Conservation (phyloP, 2,329 filamentous ascomycete species). For the Ophiostoma ips region DNA sequence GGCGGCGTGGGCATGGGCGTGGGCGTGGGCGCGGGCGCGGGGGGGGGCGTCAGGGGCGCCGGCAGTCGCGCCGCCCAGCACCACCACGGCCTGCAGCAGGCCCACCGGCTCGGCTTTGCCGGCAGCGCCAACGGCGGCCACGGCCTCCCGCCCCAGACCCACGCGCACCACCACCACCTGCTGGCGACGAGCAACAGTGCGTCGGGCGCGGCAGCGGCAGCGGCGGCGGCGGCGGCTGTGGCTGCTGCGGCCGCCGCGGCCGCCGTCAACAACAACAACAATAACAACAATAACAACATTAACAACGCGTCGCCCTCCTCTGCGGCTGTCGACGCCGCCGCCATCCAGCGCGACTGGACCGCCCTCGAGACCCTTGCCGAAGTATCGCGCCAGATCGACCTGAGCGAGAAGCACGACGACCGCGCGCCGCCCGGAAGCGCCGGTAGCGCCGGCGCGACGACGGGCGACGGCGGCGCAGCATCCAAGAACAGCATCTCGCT, state of each 20-base stretch:
- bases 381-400: slow-evolving; percentile 67
- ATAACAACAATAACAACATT: too few relatives aligned
- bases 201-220: background rate
- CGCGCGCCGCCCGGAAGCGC: slow-evolving; percentile 30
- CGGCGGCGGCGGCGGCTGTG: slow-evolving; percentile 3
- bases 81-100: slow-evolving; percentile 4
- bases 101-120: slow-evolving; percentile 2
- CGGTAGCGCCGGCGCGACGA: slow-evolving; percentile 24
- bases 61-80: slow-evolving; percentile 6
- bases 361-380: slow-evolving; percentile 78
- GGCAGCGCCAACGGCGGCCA: background rate
- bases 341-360: slow-evolving; percentile 47
- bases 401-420: slow-evolving; percentile 45
- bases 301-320: slow-evolving; percentile 7
- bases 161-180: slow-evolving; percentile 15
- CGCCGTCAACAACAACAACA: too few relatives aligned
- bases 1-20: background rate
- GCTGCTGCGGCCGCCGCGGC: slow-evolving; percentile 7
- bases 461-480: slow-evolving; percentile 14
- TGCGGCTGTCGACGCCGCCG: slow-evolving; percentile 24
- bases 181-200: slow-evolving; percentile 5
- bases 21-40: background rate
- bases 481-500: background rate
- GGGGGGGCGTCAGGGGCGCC: background rate
- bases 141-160: slow-evolving; percentile 3